Conservation (phyloP, 768 basidiomycete genomes). For the Vishniacozyma victoriae region DNA sequence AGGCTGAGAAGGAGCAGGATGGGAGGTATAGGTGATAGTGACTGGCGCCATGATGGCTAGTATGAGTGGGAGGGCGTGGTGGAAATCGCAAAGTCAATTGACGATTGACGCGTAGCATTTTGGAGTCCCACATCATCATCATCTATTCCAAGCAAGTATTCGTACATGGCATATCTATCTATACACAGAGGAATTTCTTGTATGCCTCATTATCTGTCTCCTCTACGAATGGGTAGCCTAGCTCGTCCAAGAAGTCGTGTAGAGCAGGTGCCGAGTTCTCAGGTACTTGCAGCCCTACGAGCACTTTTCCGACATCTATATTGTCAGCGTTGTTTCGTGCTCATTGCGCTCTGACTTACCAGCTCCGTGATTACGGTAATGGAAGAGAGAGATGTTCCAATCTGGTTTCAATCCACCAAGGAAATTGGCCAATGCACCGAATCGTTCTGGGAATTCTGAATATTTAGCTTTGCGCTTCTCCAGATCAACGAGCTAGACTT, state of each 20-base stretch:
- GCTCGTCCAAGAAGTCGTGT: constrained; percentile 63
- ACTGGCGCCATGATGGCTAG: constrained; percentile 15
- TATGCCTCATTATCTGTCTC: constrained; percentile 87
- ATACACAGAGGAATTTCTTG: constrained; percentile 48
- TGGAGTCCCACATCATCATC: background rate
- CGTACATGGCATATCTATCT: background rate
- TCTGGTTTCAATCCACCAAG: constrained; percentile 69
- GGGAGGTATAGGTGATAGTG: constrained; percentile 34
- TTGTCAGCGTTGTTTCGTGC: background rate
- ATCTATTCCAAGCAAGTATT: background rate
- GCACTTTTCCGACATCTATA: constrained; percentile 80
- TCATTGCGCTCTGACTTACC: constrained; percentile 54
- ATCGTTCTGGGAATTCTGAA: constrained; percentile 91
- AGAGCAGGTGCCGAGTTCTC: constrained; percentile 62
- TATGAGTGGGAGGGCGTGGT: background rate
- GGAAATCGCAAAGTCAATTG: too few relatives aligned
- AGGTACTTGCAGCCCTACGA: constrained; percentile 91
- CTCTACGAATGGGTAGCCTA: constrained; percentile 85
- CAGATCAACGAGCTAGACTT: constrained; percentile 40
- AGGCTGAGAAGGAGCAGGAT: constrained; percentile 20
- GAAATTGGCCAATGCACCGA: constrained; percentile 84
- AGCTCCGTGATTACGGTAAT: constrained; percentile 95
- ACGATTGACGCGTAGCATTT: background rate
- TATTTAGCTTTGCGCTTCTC: background rate
- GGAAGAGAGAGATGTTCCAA: constrained; percentile 96